These are phyloP conservation scores for Ascoidea tarda DNA, from an alignment of 805 yeast species.

Conservation along the genomic window DNA sequence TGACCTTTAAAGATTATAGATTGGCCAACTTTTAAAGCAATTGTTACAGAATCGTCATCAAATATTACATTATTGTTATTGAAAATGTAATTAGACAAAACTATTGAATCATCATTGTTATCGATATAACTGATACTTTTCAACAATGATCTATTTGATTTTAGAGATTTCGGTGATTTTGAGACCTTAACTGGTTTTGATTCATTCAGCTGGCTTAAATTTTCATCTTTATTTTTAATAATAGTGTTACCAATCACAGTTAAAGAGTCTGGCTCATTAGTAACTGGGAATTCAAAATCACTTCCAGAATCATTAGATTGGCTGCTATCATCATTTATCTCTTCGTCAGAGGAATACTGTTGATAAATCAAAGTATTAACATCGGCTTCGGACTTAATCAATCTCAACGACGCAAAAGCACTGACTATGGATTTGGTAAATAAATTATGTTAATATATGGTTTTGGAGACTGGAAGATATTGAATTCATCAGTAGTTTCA, in stretches of 20 bases:
- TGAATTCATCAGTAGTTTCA: too few relatives aligned
- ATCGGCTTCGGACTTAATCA: neutral
- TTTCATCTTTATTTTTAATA: neutral
- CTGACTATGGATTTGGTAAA: neutral
- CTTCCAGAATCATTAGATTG: neutral
- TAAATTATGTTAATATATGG: neutral
- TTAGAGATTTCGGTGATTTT: constrained; percentile 4
- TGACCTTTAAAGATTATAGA: constrained; percentile 30
- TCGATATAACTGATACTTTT: too few relatives aligned
- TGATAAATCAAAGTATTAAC: constrained; percentile 6
- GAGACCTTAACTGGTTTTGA: neutral
- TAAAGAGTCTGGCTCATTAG: neutral
- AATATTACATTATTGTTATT: constrained; percentile 20
- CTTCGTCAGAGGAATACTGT: constrained; percentile 6
- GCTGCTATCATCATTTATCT: neutral
- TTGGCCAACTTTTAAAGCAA: constrained; percentile 27
- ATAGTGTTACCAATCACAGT: neutral
- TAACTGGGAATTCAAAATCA: neutral
- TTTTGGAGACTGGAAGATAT: too few relatives aligned
- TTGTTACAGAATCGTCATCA: constrained; percentile 14
- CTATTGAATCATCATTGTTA: neutral
- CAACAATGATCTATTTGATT: neutral
- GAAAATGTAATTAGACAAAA: constrained; percentile 2
- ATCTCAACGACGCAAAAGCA: neutral
- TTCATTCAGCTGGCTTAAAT: neutral